Conservation (phyloP, 768 basidiomycete genomes). For the Mycena capillaripes region DNA sequence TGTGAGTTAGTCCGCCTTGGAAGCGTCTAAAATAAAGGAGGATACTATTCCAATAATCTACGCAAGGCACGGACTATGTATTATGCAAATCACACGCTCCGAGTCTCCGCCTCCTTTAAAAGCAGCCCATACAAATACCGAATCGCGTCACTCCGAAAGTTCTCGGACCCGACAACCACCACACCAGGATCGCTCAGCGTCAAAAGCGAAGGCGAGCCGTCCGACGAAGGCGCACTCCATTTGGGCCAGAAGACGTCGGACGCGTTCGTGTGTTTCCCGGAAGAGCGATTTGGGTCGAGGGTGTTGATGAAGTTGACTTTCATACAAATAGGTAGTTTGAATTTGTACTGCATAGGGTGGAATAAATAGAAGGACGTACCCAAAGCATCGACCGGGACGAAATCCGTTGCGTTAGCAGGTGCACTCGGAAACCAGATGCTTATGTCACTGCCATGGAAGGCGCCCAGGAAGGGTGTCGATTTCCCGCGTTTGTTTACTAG, state of each 20-base stretch:
- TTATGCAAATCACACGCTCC: too few relatives aligned
- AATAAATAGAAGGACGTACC: not conserved
- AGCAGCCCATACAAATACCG: conserved; percentile 1
- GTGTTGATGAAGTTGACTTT: conserved; percentile 28
- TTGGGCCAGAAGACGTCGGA: conserved; percentile 15
- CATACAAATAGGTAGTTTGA: too few relatives aligned
- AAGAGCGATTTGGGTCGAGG: conserved; percentile 12
- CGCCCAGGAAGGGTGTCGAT: conserved; percentile 30
- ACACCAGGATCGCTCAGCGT: conserved; percentile 2
- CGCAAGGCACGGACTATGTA: too few relatives aligned
- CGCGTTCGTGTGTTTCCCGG: not conserved
- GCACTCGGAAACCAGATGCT: conserved; percentile 19
- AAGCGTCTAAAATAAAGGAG: too few relatives aligned
- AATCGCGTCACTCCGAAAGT: conserved; percentile 10
- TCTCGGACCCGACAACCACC: not conserved
- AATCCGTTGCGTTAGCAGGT: not conserved
- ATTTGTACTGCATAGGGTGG: too few relatives aligned
- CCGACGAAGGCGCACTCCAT: conserved; percentile 12
- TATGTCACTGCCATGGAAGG: conserved; percentile 34
- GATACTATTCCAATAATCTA: too few relatives aligned
- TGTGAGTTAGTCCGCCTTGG: too few relatives aligned
- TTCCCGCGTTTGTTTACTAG: conserved; percentile 28
- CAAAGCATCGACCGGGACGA: not conserved
- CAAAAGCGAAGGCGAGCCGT: conserved; percentile 6
- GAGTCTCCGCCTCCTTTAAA: conserved; percentile 11